phyloP scores from a whole-genome alignment of 352 stramenopile species.

The Blastocystis sp. region DNA sequence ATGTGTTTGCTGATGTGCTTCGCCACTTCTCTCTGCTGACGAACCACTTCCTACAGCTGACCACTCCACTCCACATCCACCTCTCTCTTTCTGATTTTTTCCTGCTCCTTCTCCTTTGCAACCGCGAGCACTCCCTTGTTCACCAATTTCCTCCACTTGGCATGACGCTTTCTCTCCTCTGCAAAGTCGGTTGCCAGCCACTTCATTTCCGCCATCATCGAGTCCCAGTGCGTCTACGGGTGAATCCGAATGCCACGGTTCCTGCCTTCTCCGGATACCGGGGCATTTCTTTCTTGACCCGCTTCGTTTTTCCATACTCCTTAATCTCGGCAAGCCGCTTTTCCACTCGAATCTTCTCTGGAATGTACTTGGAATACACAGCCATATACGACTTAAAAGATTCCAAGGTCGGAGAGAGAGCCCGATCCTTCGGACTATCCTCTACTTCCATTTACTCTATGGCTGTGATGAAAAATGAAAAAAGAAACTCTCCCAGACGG shows the following conservation, averaged over 20 bases:
- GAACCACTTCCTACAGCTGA: background rate
- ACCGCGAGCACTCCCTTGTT: constrained; percentile 65
- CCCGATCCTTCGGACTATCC: background rate
- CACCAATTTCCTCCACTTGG: constrained; percentile 69
- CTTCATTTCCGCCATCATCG: constrained; percentile 63
- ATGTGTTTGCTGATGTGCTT: constrained; percentile 70
- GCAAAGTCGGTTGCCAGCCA: constrained; percentile 83
- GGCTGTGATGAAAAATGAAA: background rate
- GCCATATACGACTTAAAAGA: background rate
- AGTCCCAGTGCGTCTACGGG: constrained; percentile 58
- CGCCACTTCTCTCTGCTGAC: constrained; percentile 3
- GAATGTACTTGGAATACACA: background rate
- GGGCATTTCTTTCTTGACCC: background rate
- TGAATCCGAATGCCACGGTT: background rate
- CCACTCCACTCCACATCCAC: background rate
- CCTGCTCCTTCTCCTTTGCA: constrained; percentile 63
- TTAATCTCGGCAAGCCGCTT: background rate
- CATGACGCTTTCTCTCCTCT: constrained; percentile 75
- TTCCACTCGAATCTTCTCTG: background rate
- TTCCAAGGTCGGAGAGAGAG: background rate
- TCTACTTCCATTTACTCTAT: background rate
- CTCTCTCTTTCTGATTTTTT: constrained; percentile 53
- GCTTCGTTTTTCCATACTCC: background rate
- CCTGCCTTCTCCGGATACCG: background rate
- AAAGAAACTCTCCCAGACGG: background rate